Evolutionary conservation across 2,329 filamentous ascomycete genomes (phyloP).

Genomic region (Aspergillus melleus): DNA sequence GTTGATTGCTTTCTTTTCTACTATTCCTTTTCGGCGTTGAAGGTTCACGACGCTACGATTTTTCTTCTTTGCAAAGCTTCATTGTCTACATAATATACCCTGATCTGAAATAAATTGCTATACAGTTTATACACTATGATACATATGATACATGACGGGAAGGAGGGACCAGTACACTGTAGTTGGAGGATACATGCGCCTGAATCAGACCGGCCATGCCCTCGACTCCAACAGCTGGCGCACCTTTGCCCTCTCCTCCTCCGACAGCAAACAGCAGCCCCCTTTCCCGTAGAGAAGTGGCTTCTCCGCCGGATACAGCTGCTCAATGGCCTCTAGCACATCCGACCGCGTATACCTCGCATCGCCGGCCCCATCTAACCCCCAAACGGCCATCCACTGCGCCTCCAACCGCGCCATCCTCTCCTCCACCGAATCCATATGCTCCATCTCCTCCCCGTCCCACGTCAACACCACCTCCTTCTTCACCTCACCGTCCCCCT

Average conservation of each 20-base stretch:
- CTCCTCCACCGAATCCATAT: conserved; percentile 34
- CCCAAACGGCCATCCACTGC: conserved; percentile 33
- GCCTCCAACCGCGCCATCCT: conserved; percentile 23
- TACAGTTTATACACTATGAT: conserved; percentile 8
- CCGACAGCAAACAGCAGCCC: conserved; percentile 19
- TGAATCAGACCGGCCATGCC: not conserved
- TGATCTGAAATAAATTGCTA: not conserved
- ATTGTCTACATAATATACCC: conserved; percentile 15
- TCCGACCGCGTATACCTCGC: conserved; percentile 17
- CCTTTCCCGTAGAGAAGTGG: conserved; percentile 10
- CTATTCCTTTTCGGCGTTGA: conserved; percentile 21
- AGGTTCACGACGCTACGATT: not conserved
- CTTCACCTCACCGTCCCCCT: conserved; percentile 18
- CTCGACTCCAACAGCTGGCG: conserved; percentile 8
- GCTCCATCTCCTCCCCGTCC: conserved; percentile 35
- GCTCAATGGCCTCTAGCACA: conserved; percentile 30
- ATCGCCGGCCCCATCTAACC: conserved; percentile 7
- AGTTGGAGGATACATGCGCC: not conserved
- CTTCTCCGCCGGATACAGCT: conserved; percentile 27
- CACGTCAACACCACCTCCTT: conserved; percentile 37
- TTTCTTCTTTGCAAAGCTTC: not conserved
- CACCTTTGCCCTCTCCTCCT: conserved; percentile 22
- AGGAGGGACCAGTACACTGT: not conserved
- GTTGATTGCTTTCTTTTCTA: not conserved
- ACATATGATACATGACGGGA: not conserved